Percentiles rank a stretch among this genome's conserved stretches.
These are phyloP conservation scores for Eucalyptus cloeziana DNA, from an alignment of 345 rosid species.

Conservation along the genomic window DNA sequence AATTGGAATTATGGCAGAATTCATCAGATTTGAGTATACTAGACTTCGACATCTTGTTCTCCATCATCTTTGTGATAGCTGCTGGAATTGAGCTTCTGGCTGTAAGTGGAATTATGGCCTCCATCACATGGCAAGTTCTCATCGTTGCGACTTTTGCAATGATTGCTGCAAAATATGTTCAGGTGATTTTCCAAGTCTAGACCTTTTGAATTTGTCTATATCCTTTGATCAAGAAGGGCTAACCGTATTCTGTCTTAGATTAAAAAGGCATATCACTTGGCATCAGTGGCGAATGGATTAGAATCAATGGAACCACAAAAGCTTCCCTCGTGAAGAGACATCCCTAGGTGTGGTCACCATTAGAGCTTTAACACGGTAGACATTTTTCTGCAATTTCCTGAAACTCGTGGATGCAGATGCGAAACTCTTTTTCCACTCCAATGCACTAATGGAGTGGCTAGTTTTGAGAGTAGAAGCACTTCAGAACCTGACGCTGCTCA, in stretches of 20 bases:
- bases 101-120: conserved; percentile 39
- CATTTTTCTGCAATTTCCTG: conserved; percentile 46
- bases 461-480: conserved; percentile 56
- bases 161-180: conserved; percentile 39
- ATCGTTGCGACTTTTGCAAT: conserved; percentile 43
- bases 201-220: not conserved
- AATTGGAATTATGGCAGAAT: conserved; percentile 19
- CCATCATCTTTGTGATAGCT: conserved; percentile 20
- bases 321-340: conserved; percentile 97
- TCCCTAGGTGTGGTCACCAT: conserved; percentile 76
- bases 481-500: conserved; percentile 54
- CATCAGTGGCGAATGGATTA: conserved; percentile 67
- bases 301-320: conserved; percentile 87
- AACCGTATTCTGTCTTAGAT: not conserved
- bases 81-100: conserved; percentile 26
- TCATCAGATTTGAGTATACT: conserved; percentile 60
- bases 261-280: conserved; percentile 51
- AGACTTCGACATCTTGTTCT: conserved; percentile 51
- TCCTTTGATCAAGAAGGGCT: not conserved
- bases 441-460: conserved; percentile 74
- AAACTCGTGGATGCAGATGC: conserved; percentile 65
- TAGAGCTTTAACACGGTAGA: conserved; percentile 59
- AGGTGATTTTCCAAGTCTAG: conserved; percentile 17
- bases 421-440: conserved; percentile 58
- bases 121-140: conserved; percentile 76